These are phyloP conservation scores for Dovyalis caffra DNA, from an alignment of 345 rosid species.

Conservation along the genomic window DNA sequence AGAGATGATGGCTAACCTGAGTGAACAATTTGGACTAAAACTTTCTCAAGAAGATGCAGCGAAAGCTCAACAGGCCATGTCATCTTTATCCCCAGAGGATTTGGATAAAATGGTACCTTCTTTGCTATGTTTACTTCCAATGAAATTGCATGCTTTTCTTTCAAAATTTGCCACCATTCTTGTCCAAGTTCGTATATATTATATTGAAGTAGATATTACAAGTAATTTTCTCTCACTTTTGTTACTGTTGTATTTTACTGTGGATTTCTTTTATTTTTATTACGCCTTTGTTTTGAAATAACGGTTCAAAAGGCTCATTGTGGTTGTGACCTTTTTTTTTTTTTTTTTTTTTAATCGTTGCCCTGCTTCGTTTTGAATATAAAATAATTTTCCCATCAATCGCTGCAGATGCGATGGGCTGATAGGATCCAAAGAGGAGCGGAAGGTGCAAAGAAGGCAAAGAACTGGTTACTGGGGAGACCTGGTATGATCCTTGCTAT, in stretches of 20 bases:
- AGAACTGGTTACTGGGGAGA: constrained; percentile 88
- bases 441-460: constrained; percentile 68
- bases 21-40: constrained; percentile 87
- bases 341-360: background rate
- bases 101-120: constrained; percentile 83
- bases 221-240: background rate
- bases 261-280: background rate
- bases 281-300: background rate
- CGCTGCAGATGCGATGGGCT: constrained; percentile 85
- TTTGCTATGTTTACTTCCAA: background rate
- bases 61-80: constrained; percentile 88
- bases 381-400: background rate
- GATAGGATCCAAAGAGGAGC: constrained; percentile 81
- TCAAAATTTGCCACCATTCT: background rate
- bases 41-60: constrained; percentile 83
- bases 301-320: background rate
- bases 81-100: constrained; percentile 77
- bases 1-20: constrained; percentile 93
- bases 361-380: background rate
- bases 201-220: background rate
- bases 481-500: constrained; percentile 80
- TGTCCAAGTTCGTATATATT: background rate
- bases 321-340: no score
- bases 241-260: no score
- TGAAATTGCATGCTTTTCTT: background rate